Percentiles rank a stretch among this genome's conserved stretches.
Conservation (phyloP, 2,329 filamentous ascomycete species). For the Cladosporium sp. region DNA sequence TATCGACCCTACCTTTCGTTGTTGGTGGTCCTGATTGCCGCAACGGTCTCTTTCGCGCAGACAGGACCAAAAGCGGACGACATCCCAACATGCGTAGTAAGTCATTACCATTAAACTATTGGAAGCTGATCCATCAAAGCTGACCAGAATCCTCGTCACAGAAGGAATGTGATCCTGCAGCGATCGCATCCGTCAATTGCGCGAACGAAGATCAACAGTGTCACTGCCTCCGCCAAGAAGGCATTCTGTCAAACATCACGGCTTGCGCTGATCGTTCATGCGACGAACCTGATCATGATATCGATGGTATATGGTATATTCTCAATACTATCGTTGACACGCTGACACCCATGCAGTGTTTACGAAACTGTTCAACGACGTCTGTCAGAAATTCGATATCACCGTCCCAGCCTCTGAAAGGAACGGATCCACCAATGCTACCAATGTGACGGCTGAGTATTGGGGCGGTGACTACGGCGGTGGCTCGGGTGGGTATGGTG, state of each 20-base stretch:
- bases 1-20: not conserved
- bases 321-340: not conserved
- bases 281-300: constrained; percentile 14
- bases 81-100: constrained; percentile 19
- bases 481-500: not conserved
- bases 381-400: constrained; percentile 20
- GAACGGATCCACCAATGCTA: constrained; percentile 17
- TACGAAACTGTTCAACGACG: constrained; percentile 19
- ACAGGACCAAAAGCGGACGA: constrained; percentile 17
- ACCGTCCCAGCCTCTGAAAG: constrained; percentile 18
- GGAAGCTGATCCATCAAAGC: not conserved
- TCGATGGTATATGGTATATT: constrained; percentile 16
- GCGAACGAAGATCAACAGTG: constrained; percentile 22
- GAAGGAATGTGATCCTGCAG: constrained; percentile 21
- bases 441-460: constrained; percentile 12
- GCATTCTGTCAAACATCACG: constrained; percentile 20
- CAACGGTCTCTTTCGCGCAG: constrained; percentile 12
- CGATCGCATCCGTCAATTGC: constrained; percentile 22
- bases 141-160: not conserved
- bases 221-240: constrained; percentile 19
- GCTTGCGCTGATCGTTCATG: constrained; percentile 18
- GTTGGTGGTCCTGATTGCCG: not conserved
- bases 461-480: not conserved
- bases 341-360: constrained; percentile 14
- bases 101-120: not conserved